Evolutionary conservation across 2,329 filamentous ascomycete genomes (phyloP).

Genomic region (Neofusicoccum umdonicola): DNA sequence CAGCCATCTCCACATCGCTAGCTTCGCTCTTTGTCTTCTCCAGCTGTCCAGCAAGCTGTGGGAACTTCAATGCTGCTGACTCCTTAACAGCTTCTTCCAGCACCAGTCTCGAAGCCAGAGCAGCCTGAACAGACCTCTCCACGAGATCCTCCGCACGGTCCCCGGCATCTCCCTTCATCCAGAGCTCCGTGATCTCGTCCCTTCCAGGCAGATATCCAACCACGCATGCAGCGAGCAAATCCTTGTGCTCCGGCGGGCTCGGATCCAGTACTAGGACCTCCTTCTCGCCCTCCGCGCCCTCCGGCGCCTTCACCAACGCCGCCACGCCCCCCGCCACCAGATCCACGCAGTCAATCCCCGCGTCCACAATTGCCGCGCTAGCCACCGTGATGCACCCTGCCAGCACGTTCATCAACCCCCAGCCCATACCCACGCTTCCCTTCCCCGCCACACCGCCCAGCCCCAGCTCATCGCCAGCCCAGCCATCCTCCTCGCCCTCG

Average conservation of each 20-base stretch:
- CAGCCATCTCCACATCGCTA: constrained; percentile 13
- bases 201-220: constrained; percentile 83
- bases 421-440: constrained; percentile 51
- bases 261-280: constrained; percentile 67
- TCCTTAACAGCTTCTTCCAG: constrained; percentile 62
- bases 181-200: constrained; percentile 91
- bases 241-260: constrained; percentile 73
- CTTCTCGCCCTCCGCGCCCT: constrained; percentile 25
- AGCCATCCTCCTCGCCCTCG: constrained; percentile 83
- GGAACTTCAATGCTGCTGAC: constrained; percentile 32
- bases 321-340: constrained; percentile 86
- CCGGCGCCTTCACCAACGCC: constrained; percentile 59
- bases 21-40: neutral
- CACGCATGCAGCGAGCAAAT: constrained; percentile 78
- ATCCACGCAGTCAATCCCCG: constrained; percentile 93
- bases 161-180: constrained; percentile 75
- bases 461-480: constrained; percentile 56
- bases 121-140: constrained; percentile 63
- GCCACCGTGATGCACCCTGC: constrained; percentile 91
- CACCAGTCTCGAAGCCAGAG: constrained; percentile 58
- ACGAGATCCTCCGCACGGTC: constrained; percentile 53
- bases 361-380: constrained; percentile 88
- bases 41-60: constrained; percentile 12
- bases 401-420: constrained; percentile 89
- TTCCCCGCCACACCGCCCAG: constrained; percentile 44